Conservation (phyloP, 306 rosid species). For the Morella rubra region DNA sequence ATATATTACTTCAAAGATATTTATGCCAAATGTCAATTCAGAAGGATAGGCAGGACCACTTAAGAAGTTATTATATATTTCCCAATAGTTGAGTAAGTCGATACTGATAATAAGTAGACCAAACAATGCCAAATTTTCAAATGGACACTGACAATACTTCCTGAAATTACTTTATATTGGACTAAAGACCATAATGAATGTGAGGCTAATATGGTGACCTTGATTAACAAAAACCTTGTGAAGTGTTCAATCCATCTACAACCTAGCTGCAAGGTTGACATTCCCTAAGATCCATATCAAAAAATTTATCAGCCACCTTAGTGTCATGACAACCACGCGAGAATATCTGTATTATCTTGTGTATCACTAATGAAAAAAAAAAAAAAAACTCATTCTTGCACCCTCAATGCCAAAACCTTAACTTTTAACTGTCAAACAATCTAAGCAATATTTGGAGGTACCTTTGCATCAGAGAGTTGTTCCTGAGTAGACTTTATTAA, state of each 20-base stretch:
- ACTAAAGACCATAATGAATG: background rate
- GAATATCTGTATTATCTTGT: conserved; percentile 6
- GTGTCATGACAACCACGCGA: conserved; percentile 11
- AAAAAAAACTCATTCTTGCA: background rate
- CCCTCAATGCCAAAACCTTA: conserved; percentile 3
- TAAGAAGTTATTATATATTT: too few relatives aligned
- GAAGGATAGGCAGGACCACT: too few relatives aligned
- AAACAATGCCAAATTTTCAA: background rate
- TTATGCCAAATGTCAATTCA: too few relatives aligned
- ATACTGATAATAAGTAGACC: too few relatives aligned
- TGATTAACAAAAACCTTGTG: conserved; percentile 6
- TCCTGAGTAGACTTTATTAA: conserved; percentile 60
- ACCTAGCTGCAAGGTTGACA: conserved; percentile 5
- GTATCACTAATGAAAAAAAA: background rate
- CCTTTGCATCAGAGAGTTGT: conserved; percentile 88
- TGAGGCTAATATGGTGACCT: background rate
- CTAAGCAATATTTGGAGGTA: conserved; percentile 20
- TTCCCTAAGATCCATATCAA: conserved; percentile 23
- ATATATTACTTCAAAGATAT: background rate
- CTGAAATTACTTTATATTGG: too few relatives aligned
- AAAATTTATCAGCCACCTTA: conserved; percentile 1
- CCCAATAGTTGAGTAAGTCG: too few relatives aligned
- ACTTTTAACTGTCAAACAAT: background rate
- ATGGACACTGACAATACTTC: too few relatives aligned
- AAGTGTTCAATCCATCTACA: background rate